Base-by-base conservation (phyloP, 805 yeast genomes). In the Sugiyamaella qingdaonensis region DNA sequence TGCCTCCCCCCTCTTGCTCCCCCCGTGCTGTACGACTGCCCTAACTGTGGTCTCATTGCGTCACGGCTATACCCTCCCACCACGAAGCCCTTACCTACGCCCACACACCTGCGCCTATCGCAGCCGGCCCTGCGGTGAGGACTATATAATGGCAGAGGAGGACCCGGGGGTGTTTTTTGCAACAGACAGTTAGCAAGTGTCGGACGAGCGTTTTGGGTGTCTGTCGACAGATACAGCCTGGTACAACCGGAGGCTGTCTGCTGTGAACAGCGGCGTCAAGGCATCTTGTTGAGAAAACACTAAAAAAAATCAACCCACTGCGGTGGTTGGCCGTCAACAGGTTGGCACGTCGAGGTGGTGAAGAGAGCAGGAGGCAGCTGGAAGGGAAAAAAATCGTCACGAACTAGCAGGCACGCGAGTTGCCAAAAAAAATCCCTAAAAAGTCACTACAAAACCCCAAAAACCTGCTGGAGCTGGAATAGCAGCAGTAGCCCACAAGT, bases 1-100 rank as follows among this genome's bases (percentile, higher is more conserved):
- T 7, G 29, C 7, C 29, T 24, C 29, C 37, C 37, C 37, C n/a
- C 37, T n/a, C n/a, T n/a, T n/a, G n/a, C 37, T 14, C n/a, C 37
- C n/a, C 37, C n/a, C 37, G n/a, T 34, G 43, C 43, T 39, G 43
- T 39, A 39, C 43, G 43, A 39, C 43, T 39, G 43, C 43, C 43
- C 43, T 39, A 39, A 39, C 43, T 39, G 24, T 10, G 21, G 16
- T 39, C 43, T 39, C 43, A 21, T 39, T 39, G 43, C 21, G 43
- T 39, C 43, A 16, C 43, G 43, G 43, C 19, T 39, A 39, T n/a
- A 39, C 2, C 43, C 24, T 3, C 43, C 14, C 43, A 39, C 14
- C 19, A 39, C 43, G 24, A 14, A 14, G 24, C 43, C 43, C 43
- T 16, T 19, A 39, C 24, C 43, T 39, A 19, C 43, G 43, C 19